A percentile compares a stretch with the other conserved stretches of the same genome.
Conservation (phyloP, 768 basidiomycete species). For the Kondoa malvinella region DNA sequence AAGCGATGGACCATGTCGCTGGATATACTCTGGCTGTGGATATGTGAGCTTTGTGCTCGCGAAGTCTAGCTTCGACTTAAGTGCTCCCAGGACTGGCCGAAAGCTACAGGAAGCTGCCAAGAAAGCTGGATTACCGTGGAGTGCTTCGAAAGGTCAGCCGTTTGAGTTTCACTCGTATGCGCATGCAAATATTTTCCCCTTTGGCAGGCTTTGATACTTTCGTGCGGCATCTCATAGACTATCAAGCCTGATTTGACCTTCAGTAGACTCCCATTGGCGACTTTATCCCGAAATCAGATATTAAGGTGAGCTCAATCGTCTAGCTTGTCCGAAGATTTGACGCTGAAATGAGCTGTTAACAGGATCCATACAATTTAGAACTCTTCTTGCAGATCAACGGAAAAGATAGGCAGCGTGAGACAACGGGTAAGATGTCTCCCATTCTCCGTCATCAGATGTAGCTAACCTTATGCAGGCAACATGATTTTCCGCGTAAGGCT, state of each 20-base stretch:
- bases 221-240: too few relatives aligned
- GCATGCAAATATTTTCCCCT: too few relatives aligned
- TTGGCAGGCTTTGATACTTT: slow-evolving; percentile 86
- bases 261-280: slow-evolving; percentile 46
- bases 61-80: neutral
- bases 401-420: slow-evolving; percentile 62
- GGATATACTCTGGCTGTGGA: slow-evolving; percentile 45
- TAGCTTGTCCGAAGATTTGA: too few relatives aligned
- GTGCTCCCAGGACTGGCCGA: slow-evolving; percentile 49
- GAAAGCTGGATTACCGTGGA: slow-evolving; percentile 89
- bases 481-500: slow-evolving; percentile 6
- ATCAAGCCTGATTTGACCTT: too few relatives aligned
- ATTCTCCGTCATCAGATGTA: too few relatives aligned
- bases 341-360: too few relatives aligned
- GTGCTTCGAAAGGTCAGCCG: slow-evolving; percentile 70
- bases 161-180: too few relatives aligned
- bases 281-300: slow-evolving; percentile 58
- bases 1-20: slow-evolving; percentile 63
- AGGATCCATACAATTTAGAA: slow-evolving; percentile 56
- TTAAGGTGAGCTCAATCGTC: too few relatives aligned
- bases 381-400: slow-evolving; percentile 61
- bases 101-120: slow-evolving; percentile 89
- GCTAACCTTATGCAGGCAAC: too few relatives aligned
- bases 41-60: slow-evolving; percentile 35
- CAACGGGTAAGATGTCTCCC: slow-evolving; percentile 42